These are phyloP conservation scores for Colletotrichum tabaci DNA, from an alignment of 2,329 filamentous ascomycete species.

Conservation along the genomic window DNA sequence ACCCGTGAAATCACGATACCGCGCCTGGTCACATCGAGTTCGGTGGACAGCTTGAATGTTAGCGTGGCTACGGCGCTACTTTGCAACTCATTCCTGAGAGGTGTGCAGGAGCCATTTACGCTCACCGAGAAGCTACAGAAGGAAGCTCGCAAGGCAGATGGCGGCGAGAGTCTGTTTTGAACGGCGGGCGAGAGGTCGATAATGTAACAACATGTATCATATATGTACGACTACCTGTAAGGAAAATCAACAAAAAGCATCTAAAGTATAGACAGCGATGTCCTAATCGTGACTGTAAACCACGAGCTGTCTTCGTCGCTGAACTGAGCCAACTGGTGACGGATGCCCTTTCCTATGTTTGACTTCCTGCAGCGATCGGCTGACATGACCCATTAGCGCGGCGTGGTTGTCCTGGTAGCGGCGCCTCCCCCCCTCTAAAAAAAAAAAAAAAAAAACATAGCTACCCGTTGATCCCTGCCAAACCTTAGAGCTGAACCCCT, in stretches of 20 bases:
- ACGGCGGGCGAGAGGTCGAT: too few relatives aligned
- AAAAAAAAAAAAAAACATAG: background rate
- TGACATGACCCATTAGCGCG: background rate
- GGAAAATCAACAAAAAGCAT: background rate
- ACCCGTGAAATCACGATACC: conserved; percentile 78
- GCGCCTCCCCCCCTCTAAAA: background rate
- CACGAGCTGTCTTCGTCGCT: too few relatives aligned
- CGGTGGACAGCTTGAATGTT: conserved; percentile 93
- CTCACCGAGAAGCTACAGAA: conserved; percentile 53
- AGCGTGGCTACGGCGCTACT: conserved; percentile 88
- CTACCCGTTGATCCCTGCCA: conserved; percentile 26
- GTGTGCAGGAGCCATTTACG: conserved; percentile 46
- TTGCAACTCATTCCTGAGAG: conserved; percentile 76
- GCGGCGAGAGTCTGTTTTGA: conserved; percentile 39
- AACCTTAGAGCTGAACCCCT: conserved; percentile 24
- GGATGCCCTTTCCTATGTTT: background rate
- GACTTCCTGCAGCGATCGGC: conserved; percentile 7
- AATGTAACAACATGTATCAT: conserved; percentile 23
- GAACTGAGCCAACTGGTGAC: background rate
- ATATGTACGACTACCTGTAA: conserved; percentile 32
- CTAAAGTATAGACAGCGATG: background rate
- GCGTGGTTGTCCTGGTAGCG: conserved; percentile 14
- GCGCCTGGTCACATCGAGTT: conserved; percentile 65
- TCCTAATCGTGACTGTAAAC: too few relatives aligned
- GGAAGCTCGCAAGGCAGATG: conserved; percentile 50